Evolutionary conservation across 129 eudicot genomes (phyloP), one percentile per base, ranked within the genome.

Genomic region (Centella asiatica): DNA sequence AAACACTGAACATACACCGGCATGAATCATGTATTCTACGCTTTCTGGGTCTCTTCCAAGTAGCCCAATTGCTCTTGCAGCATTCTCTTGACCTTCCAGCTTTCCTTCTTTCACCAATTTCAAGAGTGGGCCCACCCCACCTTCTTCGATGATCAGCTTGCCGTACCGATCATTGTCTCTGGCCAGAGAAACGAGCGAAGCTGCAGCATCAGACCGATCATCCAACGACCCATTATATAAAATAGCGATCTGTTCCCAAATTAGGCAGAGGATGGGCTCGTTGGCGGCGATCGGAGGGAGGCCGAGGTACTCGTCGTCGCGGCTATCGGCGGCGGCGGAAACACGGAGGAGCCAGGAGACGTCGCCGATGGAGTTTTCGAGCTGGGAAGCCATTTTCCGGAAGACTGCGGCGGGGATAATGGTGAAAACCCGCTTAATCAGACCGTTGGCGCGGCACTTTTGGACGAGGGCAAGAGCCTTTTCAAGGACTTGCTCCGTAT

Each of bases 261-360:
- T 78, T 29, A 78, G 36, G 20, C 83, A 78, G 9, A 78, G 29
- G 12, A 78, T 78, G 19, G 83, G 76, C 65, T 78, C 83, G 17
- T 73, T 78, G 0, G 83, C 83, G 0, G 83, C 76, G 11, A 73
- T 78, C 0, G 83, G 83, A 2, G 76, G 79, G 1, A 78, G 53
- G 0, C 83, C 83, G 6, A 77, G 32, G 24, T 72, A 73, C 36
- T 73, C 83, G 29, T 73, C 83, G 36, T 69, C 74, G 5, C 57
- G 52, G 24, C 74, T 70, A 1, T 22, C 31, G 27, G 69, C 63
- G 4, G 80, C 70, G 0, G 80, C 77, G 26, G 80, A 78, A 19
- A 78, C 84, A 18, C 77, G 84, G 20, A 78, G 33, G 20, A 78
- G 50, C 80, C 80, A 78, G 0, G 74, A 74, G 1, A 78, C 77